phyloP scores from a whole-genome alignment of 2,329 filamentous ascomycete genomes.

The Claviceps maximensis region DNA sequence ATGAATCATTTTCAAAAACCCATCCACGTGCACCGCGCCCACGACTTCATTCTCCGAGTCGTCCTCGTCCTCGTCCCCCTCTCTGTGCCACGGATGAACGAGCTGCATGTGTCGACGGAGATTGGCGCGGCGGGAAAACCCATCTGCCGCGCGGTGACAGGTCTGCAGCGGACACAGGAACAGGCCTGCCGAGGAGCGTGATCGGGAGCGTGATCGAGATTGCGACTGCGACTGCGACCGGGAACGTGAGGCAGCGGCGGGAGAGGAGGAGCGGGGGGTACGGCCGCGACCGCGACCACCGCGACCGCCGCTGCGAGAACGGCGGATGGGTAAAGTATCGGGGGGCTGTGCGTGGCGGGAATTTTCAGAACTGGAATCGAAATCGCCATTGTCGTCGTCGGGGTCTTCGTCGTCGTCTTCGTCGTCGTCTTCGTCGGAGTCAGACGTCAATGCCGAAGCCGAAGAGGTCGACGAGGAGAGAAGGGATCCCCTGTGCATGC shows the following conservation, averaged over 20 bases:
- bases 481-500: neutral
- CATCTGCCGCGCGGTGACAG: slow-evolving; percentile 23
- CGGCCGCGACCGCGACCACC: neutral
- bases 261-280: neutral
- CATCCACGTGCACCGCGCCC: slow-evolving; percentile 55
- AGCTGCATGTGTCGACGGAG: slow-evolving; percentile 25
- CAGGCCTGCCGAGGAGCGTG: slow-evolving; percentile 18
- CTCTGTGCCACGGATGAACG: slow-evolving; percentile 24
- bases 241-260: neutral
- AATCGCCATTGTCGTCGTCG: slow-evolving; percentile 8
- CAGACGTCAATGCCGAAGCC: slow-evolving; percentile 8
- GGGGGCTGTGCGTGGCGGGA: slow-evolving; percentile 8
- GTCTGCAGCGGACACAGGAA: slow-evolving; percentile 24
- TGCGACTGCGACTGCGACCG: slow-evolving; percentile 10
- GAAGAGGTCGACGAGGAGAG: slow-evolving; percentile 10
- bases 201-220: slow-evolving; percentile 5
- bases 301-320: slow-evolving; percentile 1
- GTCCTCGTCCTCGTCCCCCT: slow-evolving; percentile 20
- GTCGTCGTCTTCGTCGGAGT: slow-evolving; percentile 5
- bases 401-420: slow-evolving; percentile 5
- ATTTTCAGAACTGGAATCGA: slow-evolving; percentile 16
- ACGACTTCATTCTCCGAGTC: slow-evolving; percentile 39
- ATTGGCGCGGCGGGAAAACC: slow-evolving; percentile 24
- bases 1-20: slow-evolving; percentile 47
- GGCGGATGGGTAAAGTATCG: neutral